Percentiles rank a stretch among this genome's conserved stretches.
phyloP scores from a whole-genome alignment of 75 land plant species.

The Ceratopteris richardii region DNA sequence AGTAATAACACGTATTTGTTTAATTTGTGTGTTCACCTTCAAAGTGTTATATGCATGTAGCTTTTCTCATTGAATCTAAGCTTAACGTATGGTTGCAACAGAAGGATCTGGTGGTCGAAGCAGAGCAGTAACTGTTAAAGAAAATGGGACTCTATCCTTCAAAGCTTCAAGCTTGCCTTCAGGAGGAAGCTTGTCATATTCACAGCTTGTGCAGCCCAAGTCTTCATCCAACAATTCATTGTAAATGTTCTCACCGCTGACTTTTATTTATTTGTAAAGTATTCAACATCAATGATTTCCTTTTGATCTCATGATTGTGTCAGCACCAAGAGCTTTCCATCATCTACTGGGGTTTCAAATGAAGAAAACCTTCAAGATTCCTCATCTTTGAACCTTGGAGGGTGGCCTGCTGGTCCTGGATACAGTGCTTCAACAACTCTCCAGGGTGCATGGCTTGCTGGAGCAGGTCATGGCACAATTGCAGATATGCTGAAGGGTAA shows the following conservation, averaged over 20 bases:
- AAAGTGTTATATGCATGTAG: neutral
- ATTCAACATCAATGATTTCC: no score
- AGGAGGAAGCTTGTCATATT: conserved; percentile 1
- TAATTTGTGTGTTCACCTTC: neutral
- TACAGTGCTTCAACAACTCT: conserved; percentile 6
- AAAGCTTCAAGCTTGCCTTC: neutral
- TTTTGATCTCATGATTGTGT: neutral
- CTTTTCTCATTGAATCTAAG: neutral
- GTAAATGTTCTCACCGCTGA: neutral
- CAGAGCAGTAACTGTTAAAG: neutral
- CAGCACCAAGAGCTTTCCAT: neutral
- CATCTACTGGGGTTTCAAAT: neutral
- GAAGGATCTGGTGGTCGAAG: neutral
- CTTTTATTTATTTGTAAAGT: neutral
- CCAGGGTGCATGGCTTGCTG: conserved; percentile 20
- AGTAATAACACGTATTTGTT: conserved; percentile 14
- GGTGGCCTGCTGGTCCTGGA: neutral
- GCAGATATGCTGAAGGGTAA: conserved; percentile 19
- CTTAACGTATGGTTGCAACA: neutral
- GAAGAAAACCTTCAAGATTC: neutral
- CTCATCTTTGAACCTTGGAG: neutral
- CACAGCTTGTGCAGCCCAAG: neutral
- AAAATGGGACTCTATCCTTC: neutral
- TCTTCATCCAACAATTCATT: neutral
- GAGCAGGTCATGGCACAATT: conserved; percentile 16